Evolutionary conservation across 352 stramenopile species (phyloP), one percentile per base, ranked within the genome.

Genomic region (Phytophthora colocasiae): DNA sequence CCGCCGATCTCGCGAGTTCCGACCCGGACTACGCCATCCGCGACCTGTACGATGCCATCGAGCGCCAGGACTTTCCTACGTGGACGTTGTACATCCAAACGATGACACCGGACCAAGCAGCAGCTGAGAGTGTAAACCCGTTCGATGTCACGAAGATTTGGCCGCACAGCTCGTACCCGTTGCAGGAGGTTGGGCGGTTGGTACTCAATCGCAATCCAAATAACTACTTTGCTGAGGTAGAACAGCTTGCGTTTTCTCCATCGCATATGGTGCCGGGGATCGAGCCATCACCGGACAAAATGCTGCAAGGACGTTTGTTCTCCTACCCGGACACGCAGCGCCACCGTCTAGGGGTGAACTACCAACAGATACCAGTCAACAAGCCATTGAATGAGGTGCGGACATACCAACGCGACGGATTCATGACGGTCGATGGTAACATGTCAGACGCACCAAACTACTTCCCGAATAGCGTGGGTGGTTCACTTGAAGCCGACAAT

Each of bases 141-240:
- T 98, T 98, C 69, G 93, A 98, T 61, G 79, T 98, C 45, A 98
- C 93, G 63, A 98, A 98, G 66, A 66, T 98, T 34, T 98, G 92
- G 93, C 69, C 89, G 22, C 92, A 98, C 65, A 53, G 59, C 3
- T 72, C 86, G 9, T 98, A 90, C 54, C 92, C 93, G 7, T 80
- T 98, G 2, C 71, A 81, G 24, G 83, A 97, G 66, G 79, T 98
- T 14, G 93, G 93, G 0, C 66, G 78, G 10, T 74, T 98, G 24
- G 90, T 97, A 27, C 77, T 98, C 12, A 97, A 98, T 75, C 75
- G 84, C 44, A 98, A 98, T 66, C 92, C 93, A 15, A 70, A 80
- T 15, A 97, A 98, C 73, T 98, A 98, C 76, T 97, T 97, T 63
- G 89, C 89, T 11, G 89, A 98, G 71, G 82, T 98, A 4, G 93